Percentiles rank a stretch among this genome's conserved stretches.
These are phyloP conservation scores for Sclerotiophoma versabilis DNA, from an alignment of 2,329 filamentous ascomycete species.

Conservation along the genomic window DNA sequence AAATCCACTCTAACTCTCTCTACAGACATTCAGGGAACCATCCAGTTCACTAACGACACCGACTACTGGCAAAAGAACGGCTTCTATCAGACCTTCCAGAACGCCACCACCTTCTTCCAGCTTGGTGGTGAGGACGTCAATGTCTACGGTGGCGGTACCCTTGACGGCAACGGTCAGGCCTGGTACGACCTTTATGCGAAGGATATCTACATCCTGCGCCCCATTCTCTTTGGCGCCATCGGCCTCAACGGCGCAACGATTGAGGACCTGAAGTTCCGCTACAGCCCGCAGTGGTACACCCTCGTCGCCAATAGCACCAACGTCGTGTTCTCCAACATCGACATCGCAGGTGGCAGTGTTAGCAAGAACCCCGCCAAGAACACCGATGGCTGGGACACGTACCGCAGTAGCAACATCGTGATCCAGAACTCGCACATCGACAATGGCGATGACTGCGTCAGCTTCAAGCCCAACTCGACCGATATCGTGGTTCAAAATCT, in stretches of 20 bases:
- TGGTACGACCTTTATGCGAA: conserved; percentile 70
- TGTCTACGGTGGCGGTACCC: conserved; percentile 69
- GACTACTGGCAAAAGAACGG: conserved; percentile 72
- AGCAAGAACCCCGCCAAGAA: conserved; percentile 67
- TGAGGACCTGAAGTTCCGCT: conserved; percentile 66
- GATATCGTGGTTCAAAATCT: conserved; percentile 73
- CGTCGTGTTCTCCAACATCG: conserved; percentile 68
- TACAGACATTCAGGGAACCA: conserved; percentile 64
- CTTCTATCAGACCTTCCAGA: conserved; percentile 71
- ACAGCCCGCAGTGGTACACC: conserved; percentile 69
- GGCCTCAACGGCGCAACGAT: conserved; percentile 66
- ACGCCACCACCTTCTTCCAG: conserved; percentile 71
- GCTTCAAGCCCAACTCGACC: conserved; percentile 77
- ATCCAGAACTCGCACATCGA: conserved; percentile 71
- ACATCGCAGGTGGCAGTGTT: conserved; percentile 63
- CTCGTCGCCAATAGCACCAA: conserved; percentile 71
- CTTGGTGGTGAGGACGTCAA: conserved; percentile 71
- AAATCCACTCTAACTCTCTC: conserved; percentile 3
- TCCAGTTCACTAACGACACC: conserved; percentile 71
- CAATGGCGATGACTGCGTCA: conserved; percentile 75
- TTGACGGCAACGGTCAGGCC: conserved; percentile 70
- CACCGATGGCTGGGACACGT: conserved; percentile 70
- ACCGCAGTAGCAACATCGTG: conserved; percentile 66
- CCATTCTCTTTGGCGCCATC: conserved; percentile 64
- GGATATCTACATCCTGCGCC: conserved; percentile 65